Percentiles rank a stretch among this genome's conserved stretches.
Evolutionary conservation across 805 yeast genomes (phyloP).

Genomic region (Saccharomycopsis sp.): DNA sequence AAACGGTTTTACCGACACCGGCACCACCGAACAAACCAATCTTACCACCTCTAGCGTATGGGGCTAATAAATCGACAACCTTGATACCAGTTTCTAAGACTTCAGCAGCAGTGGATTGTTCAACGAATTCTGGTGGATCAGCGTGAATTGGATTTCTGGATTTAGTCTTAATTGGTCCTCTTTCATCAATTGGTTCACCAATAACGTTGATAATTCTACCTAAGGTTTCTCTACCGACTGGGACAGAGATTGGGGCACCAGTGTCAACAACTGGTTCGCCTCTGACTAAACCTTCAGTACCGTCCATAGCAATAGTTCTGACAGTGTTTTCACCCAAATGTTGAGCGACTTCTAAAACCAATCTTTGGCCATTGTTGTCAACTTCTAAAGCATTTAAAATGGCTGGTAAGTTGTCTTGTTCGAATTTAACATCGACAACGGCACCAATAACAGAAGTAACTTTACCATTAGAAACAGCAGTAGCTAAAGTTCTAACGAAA

Average conservation of each 20-base stretch:
- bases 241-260: conserved; percentile 97
- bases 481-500: conserved; percentile 67
- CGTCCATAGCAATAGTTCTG: conserved; percentile 99
- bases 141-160: conserved; percentile 97
- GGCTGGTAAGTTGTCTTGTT: conserved; percentile 94
- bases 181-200: conserved; percentile 99
- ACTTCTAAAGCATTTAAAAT: conserved; percentile 94
- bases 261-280: conserved; percentile 89
- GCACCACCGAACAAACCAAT: conserved; percentile 99
- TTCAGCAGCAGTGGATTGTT: conserved; percentile 97
- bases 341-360: conserved; percentile 97
- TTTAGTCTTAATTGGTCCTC: conserved; percentile 94
- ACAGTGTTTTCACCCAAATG: conserved; percentile 99
- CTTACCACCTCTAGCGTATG: conserved; percentile 99
- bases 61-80: conserved; percentile 98
- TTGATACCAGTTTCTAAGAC: conserved; percentile 99
- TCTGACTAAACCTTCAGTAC: conserved; percentile 99
- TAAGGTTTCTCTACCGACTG: conserved; percentile 98
- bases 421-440: conserved; percentile 98
- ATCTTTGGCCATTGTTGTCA: conserved; percentile 61
- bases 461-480: conserved; percentile 77
- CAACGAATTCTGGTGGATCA: conserved; percentile 93
- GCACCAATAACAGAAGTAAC: conserved; percentile 98
- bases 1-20: conserved; percentile 99
- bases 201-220: conserved; percentile 97